phyloP scores from a whole-genome alignment of 2,329 filamentous ascomycete species.

The Corniculantispora saksenae region DNA sequence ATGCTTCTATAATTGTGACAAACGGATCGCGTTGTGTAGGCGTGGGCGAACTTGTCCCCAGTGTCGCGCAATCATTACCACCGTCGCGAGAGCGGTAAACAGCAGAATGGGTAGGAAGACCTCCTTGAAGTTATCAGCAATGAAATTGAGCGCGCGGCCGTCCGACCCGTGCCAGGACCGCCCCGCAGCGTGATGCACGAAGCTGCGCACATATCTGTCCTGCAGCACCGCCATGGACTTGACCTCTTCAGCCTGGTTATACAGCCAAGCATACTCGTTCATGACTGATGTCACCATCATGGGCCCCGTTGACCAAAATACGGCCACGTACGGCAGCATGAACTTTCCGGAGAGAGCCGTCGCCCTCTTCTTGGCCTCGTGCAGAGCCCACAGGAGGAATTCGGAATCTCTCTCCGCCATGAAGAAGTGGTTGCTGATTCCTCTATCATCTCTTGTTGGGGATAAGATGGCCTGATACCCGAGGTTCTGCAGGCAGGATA shows the following conservation, averaged over 20 bases:
- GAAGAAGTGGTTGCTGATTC: conserved; percentile 30
- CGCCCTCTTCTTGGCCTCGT: conserved; percentile 26
- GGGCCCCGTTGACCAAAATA: conserved; percentile 30
- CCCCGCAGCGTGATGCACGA: conserved; percentile 26
- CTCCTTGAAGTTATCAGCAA: conserved; percentile 21
- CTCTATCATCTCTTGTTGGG: conserved; percentile 18
- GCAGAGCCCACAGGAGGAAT: conserved; percentile 25
- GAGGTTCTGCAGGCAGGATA: conserved; percentile 24
- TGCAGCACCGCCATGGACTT: conserved; percentile 22
- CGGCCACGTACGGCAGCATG: conserved; percentile 27
- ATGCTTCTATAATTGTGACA: not conserved
- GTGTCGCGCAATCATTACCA: not conserved
- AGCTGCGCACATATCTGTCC: conserved; percentile 16
- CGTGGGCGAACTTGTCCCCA: conserved; percentile 4
- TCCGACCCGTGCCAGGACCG: conserved; percentile 29
- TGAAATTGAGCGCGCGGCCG: conserved; percentile 25
- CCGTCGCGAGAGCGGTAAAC: not conserved
- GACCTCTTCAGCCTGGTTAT: conserved; percentile 1
- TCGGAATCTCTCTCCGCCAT: conserved; percentile 24
- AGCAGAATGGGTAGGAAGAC: not conserved
- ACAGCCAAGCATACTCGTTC: conserved; percentile 23
- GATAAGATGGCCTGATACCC: conserved; percentile 24
- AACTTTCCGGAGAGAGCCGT: conserved; percentile 19
- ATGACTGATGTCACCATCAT: conserved; percentile 27
- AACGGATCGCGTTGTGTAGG: not conserved